Percentiles rank a stretch among this genome's conserved stretches.
These are phyloP conservation scores for Pelargonium fulgidum DNA, from an alignment of 441 rosid species.

Conservation along the genomic window DNA sequence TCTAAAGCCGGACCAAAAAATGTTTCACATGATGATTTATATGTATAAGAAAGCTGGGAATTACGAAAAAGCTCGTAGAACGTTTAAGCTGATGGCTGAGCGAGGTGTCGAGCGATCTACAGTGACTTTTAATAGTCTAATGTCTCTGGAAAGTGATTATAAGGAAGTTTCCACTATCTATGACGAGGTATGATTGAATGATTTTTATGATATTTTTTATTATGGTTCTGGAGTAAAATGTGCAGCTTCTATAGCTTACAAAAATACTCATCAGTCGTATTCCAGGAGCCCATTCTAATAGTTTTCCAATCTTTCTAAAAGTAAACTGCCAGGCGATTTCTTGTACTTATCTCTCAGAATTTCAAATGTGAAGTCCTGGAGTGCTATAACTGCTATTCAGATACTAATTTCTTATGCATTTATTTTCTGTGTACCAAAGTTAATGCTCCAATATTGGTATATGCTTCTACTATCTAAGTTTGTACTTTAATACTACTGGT, in stretches of 20 bases:
- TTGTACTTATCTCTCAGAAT: not conserved
- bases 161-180: constrained; percentile 95
- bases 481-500: no score
- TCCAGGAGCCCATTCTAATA: not conserved
- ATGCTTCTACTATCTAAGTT: no score
- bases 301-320: not conserved
- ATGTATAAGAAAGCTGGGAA: constrained; percentile 81
- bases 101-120: constrained; percentile 66
- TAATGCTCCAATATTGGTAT: not conserved
- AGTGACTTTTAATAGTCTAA: constrained; percentile 78
- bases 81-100: constrained; percentile 67
- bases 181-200: constrained; percentile 57
- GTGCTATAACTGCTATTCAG: not conserved
- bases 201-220: not conserved
- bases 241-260: not conserved
- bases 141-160: constrained; percentile 82
- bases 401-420: not conserved
- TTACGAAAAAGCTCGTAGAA: constrained; percentile 72
- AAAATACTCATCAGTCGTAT: not conserved
- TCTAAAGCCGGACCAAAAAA: constrained; percentile 78
- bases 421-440: not conserved
- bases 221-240: not conserved
- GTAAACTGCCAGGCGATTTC: not conserved
- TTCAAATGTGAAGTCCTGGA: not conserved
- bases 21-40: constrained; percentile 94